Percentiles rank a stretch among this genome's conserved stretches.
These are phyloP conservation scores for Hypoxylon fuscum DNA, from an alignment of 495 filamentous ascomycete species.

Conservation along the genomic window DNA sequence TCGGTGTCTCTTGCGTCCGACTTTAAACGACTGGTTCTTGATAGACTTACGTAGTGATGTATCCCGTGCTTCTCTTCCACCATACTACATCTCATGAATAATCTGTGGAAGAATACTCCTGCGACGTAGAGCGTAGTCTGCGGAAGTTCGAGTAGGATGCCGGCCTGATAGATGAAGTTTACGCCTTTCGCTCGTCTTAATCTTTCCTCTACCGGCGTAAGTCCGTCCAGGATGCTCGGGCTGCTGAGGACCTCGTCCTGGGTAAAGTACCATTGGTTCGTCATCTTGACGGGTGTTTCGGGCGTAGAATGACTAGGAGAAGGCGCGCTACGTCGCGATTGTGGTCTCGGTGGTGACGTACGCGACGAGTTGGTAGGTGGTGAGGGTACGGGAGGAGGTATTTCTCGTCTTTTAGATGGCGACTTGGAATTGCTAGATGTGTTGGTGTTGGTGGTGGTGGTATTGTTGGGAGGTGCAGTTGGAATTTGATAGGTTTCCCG, in stretches of 20 bases:
- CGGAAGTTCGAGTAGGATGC: conserved; percentile 90
- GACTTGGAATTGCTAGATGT: conserved; percentile 48
- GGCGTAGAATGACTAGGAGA: conserved; percentile 48
- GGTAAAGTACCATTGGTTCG: conserved; percentile 88
- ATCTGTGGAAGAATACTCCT: conserved; percentile 93
- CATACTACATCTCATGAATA: conserved; percentile 89
- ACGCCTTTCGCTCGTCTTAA: conserved; percentile 85
- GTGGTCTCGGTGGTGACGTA: conserved; percentile 60
- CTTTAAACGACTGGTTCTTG: background rate
- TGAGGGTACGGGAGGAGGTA: conserved; percentile 63
- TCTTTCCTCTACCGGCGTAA: conserved; percentile 77
- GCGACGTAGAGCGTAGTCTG: conserved; percentile 91
- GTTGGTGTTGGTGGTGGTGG: conserved; percentile 37
- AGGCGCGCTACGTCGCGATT: conserved; percentile 51
- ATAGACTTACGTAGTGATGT: conserved; percentile 79
- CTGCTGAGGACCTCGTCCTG: conserved; percentile 81
- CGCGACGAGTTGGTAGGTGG: conserved; percentile 59
- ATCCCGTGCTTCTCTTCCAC: conserved; percentile 72
- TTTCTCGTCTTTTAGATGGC: conserved; percentile 56
- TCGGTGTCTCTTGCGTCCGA: conserved; percentile 1
- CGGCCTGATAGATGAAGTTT: conserved; percentile 95
- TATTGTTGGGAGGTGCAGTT: conserved; percentile 34
- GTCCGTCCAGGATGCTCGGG: conserved; percentile 85
- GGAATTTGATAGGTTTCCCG: conserved; percentile 57
- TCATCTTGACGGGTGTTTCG: conserved; percentile 33